A percentile compares a stretch with the other conserved stretches of the same genome.
Conservation (phyloP, 2,329 filamentous ascomycete species). For the Pseudogymnoascus sp. region DNA sequence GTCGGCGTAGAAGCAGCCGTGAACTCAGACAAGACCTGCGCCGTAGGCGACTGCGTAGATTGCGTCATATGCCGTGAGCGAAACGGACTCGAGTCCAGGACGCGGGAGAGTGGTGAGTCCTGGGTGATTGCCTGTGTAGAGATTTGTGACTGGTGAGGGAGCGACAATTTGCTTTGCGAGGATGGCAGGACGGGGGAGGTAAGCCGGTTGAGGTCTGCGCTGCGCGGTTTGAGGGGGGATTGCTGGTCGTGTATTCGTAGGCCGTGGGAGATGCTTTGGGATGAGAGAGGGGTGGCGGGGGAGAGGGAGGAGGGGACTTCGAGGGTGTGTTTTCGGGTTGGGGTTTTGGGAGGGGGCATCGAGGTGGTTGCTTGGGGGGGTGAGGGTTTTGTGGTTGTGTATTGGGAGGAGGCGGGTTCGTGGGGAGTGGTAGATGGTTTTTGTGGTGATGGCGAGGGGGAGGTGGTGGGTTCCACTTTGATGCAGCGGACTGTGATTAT, state of each 20-base stretch:
- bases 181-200: neutral
- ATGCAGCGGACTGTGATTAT: slow-evolving; percentile 3
- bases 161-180: neutral
- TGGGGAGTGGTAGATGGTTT: neutral
- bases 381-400: neutral
- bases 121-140: neutral
- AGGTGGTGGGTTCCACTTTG: neutral
- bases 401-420: neutral
- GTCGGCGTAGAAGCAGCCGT: neutral
- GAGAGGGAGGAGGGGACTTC: neutral
- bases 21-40: neutral
- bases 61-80: neutral
- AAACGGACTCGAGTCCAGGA: neutral
- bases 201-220: neutral
- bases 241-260: neutral
- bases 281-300: neutral
- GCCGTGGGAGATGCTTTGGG: neutral
- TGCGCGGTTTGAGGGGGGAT: neutral
- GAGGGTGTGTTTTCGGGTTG: slow-evolving; percentile 1
- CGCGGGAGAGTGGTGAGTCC: neutral
- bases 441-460: neutral
- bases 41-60: neutral
- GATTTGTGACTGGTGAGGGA: neutral
- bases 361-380: neutral
- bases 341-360: neutral